Percentiles rank a stretch among this genome's conserved stretches.
These are phyloP conservation scores for Penicillium alfredii DNA, from an alignment of 495 filamentous ascomycete species.

Conservation along the genomic window DNA sequence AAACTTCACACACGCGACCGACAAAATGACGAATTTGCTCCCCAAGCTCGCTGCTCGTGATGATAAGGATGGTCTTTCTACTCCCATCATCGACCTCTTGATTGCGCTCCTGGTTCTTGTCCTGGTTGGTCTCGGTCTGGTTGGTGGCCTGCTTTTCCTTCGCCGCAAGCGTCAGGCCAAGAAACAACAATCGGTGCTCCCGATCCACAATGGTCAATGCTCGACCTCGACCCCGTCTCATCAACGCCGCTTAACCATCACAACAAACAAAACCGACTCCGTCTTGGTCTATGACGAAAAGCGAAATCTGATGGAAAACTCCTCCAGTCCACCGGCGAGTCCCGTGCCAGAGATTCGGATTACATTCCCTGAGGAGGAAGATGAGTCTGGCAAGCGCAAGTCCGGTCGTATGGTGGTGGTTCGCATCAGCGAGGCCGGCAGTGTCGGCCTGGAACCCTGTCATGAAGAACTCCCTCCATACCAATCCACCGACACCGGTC, in stretches of 20 bases:
- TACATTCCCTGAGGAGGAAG: conserved; percentile 95
- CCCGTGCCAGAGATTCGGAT: conserved; percentile 97
- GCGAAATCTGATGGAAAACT: conserved; percentile 64
- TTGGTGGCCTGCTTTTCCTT: conserved; percentile 62
- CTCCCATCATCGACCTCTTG: conserved; percentile 63
- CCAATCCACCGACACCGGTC: conserved; percentile 63
- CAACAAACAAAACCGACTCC: conserved; percentile 54
- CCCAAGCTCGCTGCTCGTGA: conserved; percentile 47
- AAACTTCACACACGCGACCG: conserved; percentile 6
- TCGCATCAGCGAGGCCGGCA: conserved; percentile 76
- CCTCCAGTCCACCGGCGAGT: conserved; percentile 67
- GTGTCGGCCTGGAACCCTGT: conserved; percentile 79
- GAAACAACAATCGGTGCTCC: conserved; percentile 46
- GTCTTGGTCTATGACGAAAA: conserved; percentile 71
- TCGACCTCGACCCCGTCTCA: conserved; percentile 43
- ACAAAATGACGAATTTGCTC: conserved; percentile 42
- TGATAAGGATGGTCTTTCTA: conserved; percentile 38
- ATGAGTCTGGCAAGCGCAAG: conserved; percentile 70
- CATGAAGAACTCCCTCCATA: conserved; percentile 85
- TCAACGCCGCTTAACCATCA: conserved; percentile 64
- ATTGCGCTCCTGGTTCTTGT: conserved; percentile 75
- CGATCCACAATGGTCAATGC: conserved; percentile 53
- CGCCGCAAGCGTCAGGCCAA: conserved; percentile 54
- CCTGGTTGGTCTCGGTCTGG: conserved; percentile 58
- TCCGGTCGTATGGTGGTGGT: conserved; percentile 90